Conservation (phyloP, 352 stramenopile species). For the Globisporangium cylindrosporum region DNA sequence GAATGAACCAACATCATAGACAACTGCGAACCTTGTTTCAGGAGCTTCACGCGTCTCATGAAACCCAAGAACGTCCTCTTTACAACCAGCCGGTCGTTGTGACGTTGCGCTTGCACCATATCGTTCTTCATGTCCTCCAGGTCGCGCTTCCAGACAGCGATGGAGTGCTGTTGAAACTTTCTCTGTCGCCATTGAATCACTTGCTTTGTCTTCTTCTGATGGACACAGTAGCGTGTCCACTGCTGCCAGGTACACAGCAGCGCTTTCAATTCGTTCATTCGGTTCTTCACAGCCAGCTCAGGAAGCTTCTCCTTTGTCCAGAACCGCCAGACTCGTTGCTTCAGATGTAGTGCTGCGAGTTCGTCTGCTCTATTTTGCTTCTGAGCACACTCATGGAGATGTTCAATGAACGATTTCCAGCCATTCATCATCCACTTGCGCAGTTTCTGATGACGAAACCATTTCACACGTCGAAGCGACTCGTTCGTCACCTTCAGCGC, state of each 20-base stretch:
- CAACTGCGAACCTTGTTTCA: slow-evolving; percentile 16
- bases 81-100: not conserved
- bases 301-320: slow-evolving; percentile 11
- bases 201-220: slow-evolving; percentile 14
- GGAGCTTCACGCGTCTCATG: not conserved
- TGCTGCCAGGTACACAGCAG: slow-evolving; percentile 10
- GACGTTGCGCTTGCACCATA: not conserved
- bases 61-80: slow-evolving; percentile 8
- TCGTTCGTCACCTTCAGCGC: slow-evolving; percentile 11
- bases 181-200: slow-evolving; percentile 7
- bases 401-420: slow-evolving; percentile 16
- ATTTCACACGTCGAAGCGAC: slow-evolving; percentile 15
- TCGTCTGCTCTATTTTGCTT: not conserved
- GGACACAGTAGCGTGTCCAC: slow-evolving; percentile 2
- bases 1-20: not conserved
- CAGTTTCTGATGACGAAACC: slow-evolving; percentile 29
- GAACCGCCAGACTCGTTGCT: slow-evolving; percentile 6
- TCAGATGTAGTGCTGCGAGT: not conserved
- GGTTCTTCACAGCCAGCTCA: slow-evolving; percentile 6
- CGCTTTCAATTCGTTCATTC: slow-evolving; percentile 12
- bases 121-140: slow-evolving; percentile 1
- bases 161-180: not conserved
- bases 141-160: slow-evolving; percentile 2
- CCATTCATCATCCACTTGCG: slow-evolving; percentile 17
- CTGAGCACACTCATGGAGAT: not conserved